A percentile compares a stretch with the other conserved stretches of the same genome.
Evolutionary conservation across 352 stramenopile species (phyloP).

Genomic region (Globisporangium viniferum): DNA sequence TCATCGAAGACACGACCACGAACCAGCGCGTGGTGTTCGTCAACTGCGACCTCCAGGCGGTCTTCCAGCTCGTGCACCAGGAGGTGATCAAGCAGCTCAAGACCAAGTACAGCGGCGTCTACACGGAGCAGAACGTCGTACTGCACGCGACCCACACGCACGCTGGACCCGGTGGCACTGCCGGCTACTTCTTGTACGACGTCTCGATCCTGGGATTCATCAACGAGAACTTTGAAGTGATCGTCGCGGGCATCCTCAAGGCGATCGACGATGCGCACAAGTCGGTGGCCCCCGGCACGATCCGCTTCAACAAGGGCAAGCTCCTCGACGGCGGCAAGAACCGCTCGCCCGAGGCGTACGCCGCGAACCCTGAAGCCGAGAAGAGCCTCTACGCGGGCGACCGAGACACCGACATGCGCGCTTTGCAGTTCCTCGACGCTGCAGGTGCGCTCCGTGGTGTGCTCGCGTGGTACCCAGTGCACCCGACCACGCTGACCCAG

Average conservation of each 20-base stretch:
- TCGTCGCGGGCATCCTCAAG: conserved; percentile 60
- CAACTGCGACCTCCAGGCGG: conserved; percentile 41
- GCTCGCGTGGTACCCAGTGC: conserved; percentile 73
- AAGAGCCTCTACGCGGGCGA: conserved; percentile 49
- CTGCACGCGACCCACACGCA: conserved; percentile 86
- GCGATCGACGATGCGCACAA: conserved; percentile 60
- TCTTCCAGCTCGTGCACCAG: conserved; percentile 58
- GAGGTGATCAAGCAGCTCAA: conserved; percentile 40
- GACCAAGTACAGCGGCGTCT: conserved; percentile 36
- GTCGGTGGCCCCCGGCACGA: conserved; percentile 40
- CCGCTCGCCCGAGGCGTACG: conserved; percentile 62
- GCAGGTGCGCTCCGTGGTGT: conserved; percentile 40
- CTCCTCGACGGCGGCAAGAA: conserved; percentile 55
- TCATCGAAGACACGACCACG: conserved; percentile 43
- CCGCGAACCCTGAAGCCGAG: conserved; percentile 63
- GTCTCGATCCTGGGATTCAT: conserved; percentile 43
- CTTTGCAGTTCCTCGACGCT: conserved; percentile 47
- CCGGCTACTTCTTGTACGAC: conserved; percentile 76
- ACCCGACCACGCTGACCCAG: conserved; percentile 74
- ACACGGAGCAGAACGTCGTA: conserved; percentile 65
- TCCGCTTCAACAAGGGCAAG: conserved; percentile 36
- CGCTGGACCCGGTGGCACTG: conserved; percentile 60
- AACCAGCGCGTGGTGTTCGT: conserved; percentile 41
- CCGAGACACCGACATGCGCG: conserved; percentile 68
- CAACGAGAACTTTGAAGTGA: conserved; percentile 58